phyloP scores from a whole-genome alignment of 2,329 filamentous ascomycete species.

The Drechslerella dactyloides region DNA sequence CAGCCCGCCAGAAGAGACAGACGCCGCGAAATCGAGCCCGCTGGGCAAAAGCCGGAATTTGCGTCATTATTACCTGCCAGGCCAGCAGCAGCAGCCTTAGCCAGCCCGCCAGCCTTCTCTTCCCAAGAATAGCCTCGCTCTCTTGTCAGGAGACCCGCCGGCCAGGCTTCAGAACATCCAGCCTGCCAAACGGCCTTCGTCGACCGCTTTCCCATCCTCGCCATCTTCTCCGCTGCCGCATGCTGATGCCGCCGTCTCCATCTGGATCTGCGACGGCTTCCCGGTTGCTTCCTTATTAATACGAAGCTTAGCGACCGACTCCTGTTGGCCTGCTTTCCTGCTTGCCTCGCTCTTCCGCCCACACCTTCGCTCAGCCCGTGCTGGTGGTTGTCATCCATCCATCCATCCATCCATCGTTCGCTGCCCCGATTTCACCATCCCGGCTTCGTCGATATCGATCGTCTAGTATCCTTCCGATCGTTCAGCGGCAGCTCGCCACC shows the following conservation, averaged over 20 bases:
- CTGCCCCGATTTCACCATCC: neutral
- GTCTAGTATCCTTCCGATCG: neutral
- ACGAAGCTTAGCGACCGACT: neutral
- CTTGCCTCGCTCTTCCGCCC: conserved; percentile 8
- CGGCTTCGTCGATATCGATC: neutral
- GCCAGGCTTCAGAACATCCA: too few species aligned
- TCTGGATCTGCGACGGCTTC: neutral
- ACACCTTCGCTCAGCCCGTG: neutral
- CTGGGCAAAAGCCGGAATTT: conserved; percentile 37
- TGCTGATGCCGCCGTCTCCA: neutral
- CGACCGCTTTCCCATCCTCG: neutral
- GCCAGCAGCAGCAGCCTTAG: conserved; percentile 1
- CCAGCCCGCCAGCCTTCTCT: neutral
- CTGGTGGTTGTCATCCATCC: neutral
- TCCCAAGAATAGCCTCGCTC: neutral
- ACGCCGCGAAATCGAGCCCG: neutral
- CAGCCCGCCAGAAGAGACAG: neutral
- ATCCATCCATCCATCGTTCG: too few species aligned
- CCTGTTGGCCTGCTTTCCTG: neutral
- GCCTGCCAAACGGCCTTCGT: too few species aligned
- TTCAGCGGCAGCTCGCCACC: neutral
- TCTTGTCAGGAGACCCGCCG: neutral
- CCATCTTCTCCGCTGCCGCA: neutral
- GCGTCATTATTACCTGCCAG: conserved; percentile 45
- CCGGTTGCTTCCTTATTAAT: neutral